Percentiles rank a stretch among this genome's conserved stretches.
Conservation (phyloP, 768 basidiomycete species). For the Kwoniella botswanensis region DNA sequence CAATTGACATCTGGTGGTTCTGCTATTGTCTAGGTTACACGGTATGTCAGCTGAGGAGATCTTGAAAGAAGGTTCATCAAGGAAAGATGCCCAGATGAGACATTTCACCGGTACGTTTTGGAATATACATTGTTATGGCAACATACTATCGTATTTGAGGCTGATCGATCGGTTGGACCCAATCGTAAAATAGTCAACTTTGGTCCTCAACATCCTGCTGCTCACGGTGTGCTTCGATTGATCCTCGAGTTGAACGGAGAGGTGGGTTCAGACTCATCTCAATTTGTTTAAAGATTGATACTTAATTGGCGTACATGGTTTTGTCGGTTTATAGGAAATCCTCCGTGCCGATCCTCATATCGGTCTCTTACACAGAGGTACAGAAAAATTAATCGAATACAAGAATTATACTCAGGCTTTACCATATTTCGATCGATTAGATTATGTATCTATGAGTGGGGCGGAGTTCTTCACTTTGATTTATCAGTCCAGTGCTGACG, state of each 20-base stretch:
- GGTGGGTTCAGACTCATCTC: constrained; percentile 55
- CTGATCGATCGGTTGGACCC: constrained; percentile 6
- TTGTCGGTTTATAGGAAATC: constrained; percentile 47
- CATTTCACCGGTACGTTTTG: constrained; percentile 83
- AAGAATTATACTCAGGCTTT: constrained; percentile 97
- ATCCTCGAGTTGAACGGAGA: constrained; percentile 98
- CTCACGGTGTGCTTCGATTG: constrained; percentile 96
- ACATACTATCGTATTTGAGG: constrained; percentile 1
- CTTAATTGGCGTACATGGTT: neutral
- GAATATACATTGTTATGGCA: neutral
- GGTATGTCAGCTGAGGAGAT: constrained; percentile 78
- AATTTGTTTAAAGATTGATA: neutral
- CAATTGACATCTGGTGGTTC: constrained; percentile 4
- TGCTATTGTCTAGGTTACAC: constrained; percentile 62
- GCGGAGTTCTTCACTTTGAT: constrained; percentile 20
- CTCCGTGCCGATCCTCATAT: constrained; percentile 68
- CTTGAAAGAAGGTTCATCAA: constrained; percentile 72
- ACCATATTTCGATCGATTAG: constrained; percentile 97
- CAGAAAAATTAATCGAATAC: constrained; percentile 98
- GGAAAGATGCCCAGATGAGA: constrained; percentile 78
- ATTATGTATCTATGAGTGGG: constrained; percentile 99
- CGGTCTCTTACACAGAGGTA: constrained; percentile 93
- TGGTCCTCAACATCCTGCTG: constrained; percentile 97
- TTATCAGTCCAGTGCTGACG: too few relatives aligned
- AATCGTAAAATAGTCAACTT: constrained; percentile 74